Base-by-base conservation (phyloP, 2,329 filamentous ascomycete genomes). In the Aureobasidium subglaciale region DNA sequence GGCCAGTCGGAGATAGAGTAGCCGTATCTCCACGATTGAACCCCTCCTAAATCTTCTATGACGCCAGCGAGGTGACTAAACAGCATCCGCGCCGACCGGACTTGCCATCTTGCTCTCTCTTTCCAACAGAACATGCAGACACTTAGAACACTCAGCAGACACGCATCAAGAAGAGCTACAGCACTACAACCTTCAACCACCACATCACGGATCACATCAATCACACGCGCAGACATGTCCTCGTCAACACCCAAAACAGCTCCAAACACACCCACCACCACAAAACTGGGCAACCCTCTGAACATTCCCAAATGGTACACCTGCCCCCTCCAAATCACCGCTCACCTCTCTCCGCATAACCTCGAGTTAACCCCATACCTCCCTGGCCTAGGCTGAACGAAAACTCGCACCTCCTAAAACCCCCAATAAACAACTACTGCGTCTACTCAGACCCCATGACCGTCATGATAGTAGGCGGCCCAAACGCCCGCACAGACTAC, bases 341-440 rank as follows among this genome's bases (percentile, higher is more conserved):
- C 41, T 8, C 10, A 52, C 7, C 25, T n/a, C 27, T 3, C 22
- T 25, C 34, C 9, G 2, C 13, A 35, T 4, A 15, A 15, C 20
- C 24, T 11, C 30, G 7, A 41, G n/a, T 8, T 8, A 20, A 30
- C n/a, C 15, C 42, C 32, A 20, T 30, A 34, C 49, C 25, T 45
- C 29, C 10, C 34, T 22, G n/a, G 16, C 6, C 3, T 58, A 96
- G 91, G 92, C 85, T 99, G 37, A 80, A 89, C 65, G 83, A 91
- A 69, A 97, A 97, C 73, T 86, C 87, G 0, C 91, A 97, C 69
- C 85, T 97, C 59, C 83, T 96, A 57, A 84, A 96, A 70, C 93
- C 93, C 0, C 93, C 93, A 1, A 85, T 97, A 67, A 96, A 96
- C 76, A 97, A 97, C 76, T 95, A 93, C 77, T 96, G 91, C 75